Conservation (phyloP, 495 filamentous ascomycete genomes). For the Tuber brumale region DNA sequence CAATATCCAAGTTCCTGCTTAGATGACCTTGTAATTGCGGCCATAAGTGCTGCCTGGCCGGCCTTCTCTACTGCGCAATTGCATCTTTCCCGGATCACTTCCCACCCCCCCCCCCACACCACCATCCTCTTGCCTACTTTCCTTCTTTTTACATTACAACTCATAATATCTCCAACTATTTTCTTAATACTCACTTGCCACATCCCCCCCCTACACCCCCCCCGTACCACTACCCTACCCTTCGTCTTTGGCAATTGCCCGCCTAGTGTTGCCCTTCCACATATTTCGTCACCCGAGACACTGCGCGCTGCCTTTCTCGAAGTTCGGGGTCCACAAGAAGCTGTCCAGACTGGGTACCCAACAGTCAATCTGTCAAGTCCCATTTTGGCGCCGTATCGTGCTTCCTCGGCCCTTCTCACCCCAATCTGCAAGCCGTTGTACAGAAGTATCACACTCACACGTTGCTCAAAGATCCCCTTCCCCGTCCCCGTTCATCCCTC, state of each 20-base stretch:
- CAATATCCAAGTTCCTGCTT: not conserved
- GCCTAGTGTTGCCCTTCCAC: slow-evolving; percentile 37
- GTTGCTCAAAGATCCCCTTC: slow-evolving; percentile 36
- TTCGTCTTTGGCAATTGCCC: slow-evolving; percentile 31
- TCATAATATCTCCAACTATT: slow-evolving; percentile 10
- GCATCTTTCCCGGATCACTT: slow-evolving; percentile 20
- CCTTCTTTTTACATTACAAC: slow-evolving; percentile 2
- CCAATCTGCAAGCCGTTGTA: slow-evolving; percentile 40
- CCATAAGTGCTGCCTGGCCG: slow-evolving; percentile 13
- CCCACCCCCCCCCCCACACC: not conserved
- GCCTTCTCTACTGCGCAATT: slow-evolving; percentile 25
- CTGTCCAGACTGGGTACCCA: slow-evolving; percentile 36
- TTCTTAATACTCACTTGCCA: slow-evolving; percentile 7
- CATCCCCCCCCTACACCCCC: slow-evolving; percentile 2
- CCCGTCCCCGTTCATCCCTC: slow-evolving; percentile 38
- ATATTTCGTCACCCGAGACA: slow-evolving; percentile 42
- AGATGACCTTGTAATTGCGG: not conserved
- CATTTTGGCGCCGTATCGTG: slow-evolving; percentile 38
- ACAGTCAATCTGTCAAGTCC: slow-evolving; percentile 40
- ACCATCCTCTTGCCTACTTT: slow-evolving; percentile 19
- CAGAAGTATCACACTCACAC: slow-evolving; percentile 40
- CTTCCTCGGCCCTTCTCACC: slow-evolving; percentile 37
- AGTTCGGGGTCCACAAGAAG: slow-evolving; percentile 36
- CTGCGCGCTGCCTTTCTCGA: slow-evolving; percentile 39
- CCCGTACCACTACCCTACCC: slow-evolving; percentile 25